Evolutionary conservation across 2,329 filamentous ascomycete genomes (phyloP).

Genomic region (Fonsecaea pedrosoi): DNA sequence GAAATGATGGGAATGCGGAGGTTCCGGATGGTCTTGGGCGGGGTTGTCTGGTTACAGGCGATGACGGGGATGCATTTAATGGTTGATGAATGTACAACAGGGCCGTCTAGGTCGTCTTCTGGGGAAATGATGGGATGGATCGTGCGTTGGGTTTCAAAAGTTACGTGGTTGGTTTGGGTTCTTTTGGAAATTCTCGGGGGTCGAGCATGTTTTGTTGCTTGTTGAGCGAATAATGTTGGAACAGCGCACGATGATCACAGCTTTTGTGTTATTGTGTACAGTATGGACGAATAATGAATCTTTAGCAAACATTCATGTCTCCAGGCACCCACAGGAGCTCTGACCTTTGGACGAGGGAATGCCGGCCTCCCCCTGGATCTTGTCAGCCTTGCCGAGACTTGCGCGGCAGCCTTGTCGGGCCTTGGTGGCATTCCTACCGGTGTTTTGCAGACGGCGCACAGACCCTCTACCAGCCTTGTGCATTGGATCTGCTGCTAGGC

Average conservation of each 20-base stretch:
- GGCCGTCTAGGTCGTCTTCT: background rate
- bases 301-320: background rate
- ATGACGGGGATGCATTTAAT: conserved; percentile 24
- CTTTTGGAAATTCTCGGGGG: background rate
- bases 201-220: background rate
- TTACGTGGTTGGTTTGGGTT: background rate
- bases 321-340: background rate
- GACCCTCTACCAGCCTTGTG: background rate
- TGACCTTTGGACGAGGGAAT: background rate
- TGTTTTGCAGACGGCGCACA: background rate
- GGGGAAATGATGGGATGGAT: background rate
- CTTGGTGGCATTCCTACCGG: background rate
- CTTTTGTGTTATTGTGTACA: background rate
- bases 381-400: conserved; percentile 10
- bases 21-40: background rate
- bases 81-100: conserved; percentile 15
- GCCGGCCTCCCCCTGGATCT: conserved; percentile 17
- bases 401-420: background rate
- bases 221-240: background rate
- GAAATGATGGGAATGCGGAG: background rate
- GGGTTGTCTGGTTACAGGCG: background rate
- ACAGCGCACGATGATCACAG: background rate
- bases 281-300: background rate
- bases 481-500: background rate
- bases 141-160: background rate